Evolutionary conservation across 306 rosid genomes (phyloP).

Genomic region (Gillenia trifoliata): DNA sequence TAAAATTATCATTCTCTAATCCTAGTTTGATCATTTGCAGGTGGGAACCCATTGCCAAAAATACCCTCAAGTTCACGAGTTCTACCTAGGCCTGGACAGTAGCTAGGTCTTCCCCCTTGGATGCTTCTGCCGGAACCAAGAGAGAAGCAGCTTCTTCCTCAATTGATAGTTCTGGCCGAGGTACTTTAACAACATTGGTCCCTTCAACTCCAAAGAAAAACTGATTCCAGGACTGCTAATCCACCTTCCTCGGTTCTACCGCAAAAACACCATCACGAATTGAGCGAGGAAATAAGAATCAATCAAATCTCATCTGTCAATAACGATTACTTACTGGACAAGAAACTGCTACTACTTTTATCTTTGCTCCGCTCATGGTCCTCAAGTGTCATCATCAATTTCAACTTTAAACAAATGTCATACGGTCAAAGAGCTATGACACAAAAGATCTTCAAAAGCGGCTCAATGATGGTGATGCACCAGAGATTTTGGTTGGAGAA

Average conservation of each 20-base stretch:
- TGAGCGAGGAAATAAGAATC: slow-evolving; percentile 34
- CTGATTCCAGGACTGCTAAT: slow-evolving; percentile 29
- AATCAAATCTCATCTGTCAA: slow-evolving; percentile 38
- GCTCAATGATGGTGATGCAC: slow-evolving; percentile 36
- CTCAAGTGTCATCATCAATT: slow-evolving; percentile 54
- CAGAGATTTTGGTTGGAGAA: slow-evolving; percentile 32
- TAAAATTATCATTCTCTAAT: slow-evolving; percentile 11
- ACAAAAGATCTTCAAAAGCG: slow-evolving; percentile 43
- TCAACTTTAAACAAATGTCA: slow-evolving; percentile 35
- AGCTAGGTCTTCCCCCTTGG: slow-evolving; percentile 39
- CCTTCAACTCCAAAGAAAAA: slow-evolving; percentile 39
- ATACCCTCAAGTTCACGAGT: slow-evolving; percentile 40
- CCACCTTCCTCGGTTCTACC: slow-evolving; percentile 39
- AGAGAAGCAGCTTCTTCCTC: slow-evolving; percentile 40
- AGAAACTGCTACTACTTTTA: no score
- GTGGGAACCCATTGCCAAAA: slow-evolving; percentile 38
- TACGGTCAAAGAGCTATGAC: slow-evolving; percentile 58
- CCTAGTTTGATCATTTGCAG: slow-evolving; percentile 40
- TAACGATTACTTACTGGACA: slow-evolving; percentile 26
- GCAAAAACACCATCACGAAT: slow-evolving; percentile 47
- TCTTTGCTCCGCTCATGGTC: no score
- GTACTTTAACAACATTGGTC: slow-evolving; percentile 28
- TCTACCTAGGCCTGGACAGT: slow-evolving; percentile 33
- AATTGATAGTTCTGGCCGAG: slow-evolving; percentile 28
- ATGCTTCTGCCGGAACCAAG: slow-evolving; percentile 39